Conservation (phyloP, 306 rosid species). For the Malus sylvestris region DNA sequence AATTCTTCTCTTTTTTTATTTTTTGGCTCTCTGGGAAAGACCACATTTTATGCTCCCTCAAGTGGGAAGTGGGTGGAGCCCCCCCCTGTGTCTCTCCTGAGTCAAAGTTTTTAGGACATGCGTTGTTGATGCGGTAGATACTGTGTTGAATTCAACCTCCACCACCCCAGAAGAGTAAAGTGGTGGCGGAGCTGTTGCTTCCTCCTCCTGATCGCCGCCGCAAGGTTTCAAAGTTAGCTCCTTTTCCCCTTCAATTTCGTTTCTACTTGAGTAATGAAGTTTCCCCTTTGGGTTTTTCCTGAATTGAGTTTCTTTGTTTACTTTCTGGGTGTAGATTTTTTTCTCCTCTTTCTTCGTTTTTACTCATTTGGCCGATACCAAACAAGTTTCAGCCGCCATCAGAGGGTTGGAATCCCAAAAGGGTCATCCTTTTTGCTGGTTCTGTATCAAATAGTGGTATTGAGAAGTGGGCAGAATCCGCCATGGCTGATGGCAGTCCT, state of each 20-base stretch:
- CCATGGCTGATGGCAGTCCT: conserved; percentile 96
- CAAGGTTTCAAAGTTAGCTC: conserved; percentile 20
- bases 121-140: conserved; percentile 13
- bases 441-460: conserved; percentile 26
- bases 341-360: background rate
- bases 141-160: conserved; percentile 25
- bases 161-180: conserved; percentile 1
- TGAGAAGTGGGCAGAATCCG: conserved; percentile 40
- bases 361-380: background rate
- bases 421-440: conserved; percentile 41
- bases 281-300: conserved; percentile 5
- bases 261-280: conserved; percentile 1
- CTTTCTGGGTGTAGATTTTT: conserved; percentile 3
- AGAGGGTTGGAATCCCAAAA: conserved; percentile 28
- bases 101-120: conserved; percentile 29
- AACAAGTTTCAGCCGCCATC: conserved; percentile 27
- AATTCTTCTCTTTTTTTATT: background rate
- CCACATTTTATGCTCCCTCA: background rate
- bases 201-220: conserved; percentile 24
- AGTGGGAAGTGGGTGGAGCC: conserved; percentile 11
- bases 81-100: conserved; percentile 1
- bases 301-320: conserved; percentile 5
- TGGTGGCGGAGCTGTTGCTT: conserved; percentile 27
- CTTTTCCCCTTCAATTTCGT: conserved; percentile 8
- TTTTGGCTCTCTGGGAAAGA: background rate